These are phyloP conservation scores for Trichoderma sp. DNA, from an alignment of 2,329 filamentous ascomycete species.

Conservation along the genomic window DNA sequence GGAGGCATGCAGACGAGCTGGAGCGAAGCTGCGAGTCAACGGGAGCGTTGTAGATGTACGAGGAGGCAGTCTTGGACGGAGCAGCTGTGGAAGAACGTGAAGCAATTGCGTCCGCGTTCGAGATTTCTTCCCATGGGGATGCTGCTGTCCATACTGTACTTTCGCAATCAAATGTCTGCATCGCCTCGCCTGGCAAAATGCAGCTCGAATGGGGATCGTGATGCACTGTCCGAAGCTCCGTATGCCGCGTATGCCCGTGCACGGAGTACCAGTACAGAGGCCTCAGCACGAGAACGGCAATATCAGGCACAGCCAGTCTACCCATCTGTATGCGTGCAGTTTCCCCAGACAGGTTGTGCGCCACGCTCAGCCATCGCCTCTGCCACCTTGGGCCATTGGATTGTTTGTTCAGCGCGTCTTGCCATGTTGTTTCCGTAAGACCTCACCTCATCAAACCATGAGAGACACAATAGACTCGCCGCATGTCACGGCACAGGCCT, in stretches of 20 bases:
- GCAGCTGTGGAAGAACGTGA: too few relatives aligned
- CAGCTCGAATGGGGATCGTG: neutral
- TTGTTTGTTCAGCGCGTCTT: too few relatives aligned
- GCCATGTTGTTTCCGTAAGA: neutral
- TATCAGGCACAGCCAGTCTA: neutral
- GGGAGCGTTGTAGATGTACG: neutral
- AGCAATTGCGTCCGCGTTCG: too few relatives aligned
- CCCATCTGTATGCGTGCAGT: neutral
- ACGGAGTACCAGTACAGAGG: neutral
- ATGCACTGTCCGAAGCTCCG: neutral
- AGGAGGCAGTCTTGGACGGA: too few relatives aligned
- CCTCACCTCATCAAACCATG: neutral
- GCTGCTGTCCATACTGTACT: too few relatives aligned
- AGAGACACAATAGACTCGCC: neutral
- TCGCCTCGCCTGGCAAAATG: neutral
- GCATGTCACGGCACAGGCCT: slow-evolving; percentile 1
- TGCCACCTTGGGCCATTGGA: too few relatives aligned
- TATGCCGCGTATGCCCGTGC: slow-evolving; percentile 1
- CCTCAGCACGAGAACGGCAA: neutral
- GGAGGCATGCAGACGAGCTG: neutral
- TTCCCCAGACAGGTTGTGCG: too few relatives aligned
- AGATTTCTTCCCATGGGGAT: too few relatives aligned
- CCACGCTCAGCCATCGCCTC: too few relatives aligned
- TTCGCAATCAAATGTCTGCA: neutral
- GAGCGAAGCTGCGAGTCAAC: too few relatives aligned